A percentile compares a stretch with the other conserved stretches of the same genome.
Evolutionary conservation across 768 basidiomycete genomes (phyloP).

Genomic region (Trametes coccinea): DNA sequence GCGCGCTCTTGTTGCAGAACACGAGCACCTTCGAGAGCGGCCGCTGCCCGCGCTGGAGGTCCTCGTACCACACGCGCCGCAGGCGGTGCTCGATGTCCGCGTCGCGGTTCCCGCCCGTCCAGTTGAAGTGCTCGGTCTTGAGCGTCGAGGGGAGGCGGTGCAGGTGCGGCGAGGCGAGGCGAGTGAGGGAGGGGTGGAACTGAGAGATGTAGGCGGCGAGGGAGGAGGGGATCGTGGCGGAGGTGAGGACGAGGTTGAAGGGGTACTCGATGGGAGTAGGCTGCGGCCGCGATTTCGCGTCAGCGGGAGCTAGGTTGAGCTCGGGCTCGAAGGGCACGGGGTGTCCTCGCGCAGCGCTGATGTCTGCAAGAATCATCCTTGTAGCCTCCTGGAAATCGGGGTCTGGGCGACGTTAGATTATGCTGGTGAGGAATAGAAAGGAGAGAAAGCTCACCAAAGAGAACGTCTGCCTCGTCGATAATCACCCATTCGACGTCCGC

Average conservation of each 20-base stretch:
- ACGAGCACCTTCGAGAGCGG: slow-evolving; percentile 70
- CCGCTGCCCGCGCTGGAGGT: slow-evolving; percentile 32
- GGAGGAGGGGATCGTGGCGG: slow-evolving; percentile 84
- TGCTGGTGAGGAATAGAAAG: too few relatives aligned
- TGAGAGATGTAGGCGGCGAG: slow-evolving; percentile 64
- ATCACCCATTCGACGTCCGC: slow-evolving; percentile 84
- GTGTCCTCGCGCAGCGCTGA: slow-evolving; percentile 60
- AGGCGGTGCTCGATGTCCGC: slow-evolving; percentile 79
- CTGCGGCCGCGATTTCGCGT: not conserved
- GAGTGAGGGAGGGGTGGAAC: slow-evolving; percentile 61
- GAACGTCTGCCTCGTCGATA: slow-evolving; percentile 88
- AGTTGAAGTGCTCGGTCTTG: slow-evolving; percentile 68
- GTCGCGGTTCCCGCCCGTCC: slow-evolving; percentile 79
- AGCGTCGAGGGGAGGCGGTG: slow-evolving; percentile 77
- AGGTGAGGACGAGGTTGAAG: slow-evolving; percentile 79
- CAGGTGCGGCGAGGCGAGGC: slow-evolving; percentile 78
- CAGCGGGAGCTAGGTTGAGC: slow-evolving; percentile 12
- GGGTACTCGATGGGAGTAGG: slow-evolving; percentile 53
- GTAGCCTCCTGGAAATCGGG: slow-evolving; percentile 82
- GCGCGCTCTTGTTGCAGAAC: slow-evolving; percentile 78
- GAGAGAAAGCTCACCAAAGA: slow-evolving; percentile 62
- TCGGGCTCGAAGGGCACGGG: slow-evolving; percentile 37
- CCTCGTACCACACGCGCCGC: slow-evolving; percentile 72
- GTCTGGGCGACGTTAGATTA: slow-evolving; percentile 44
- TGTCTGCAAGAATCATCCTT: slow-evolving; percentile 64